Evolutionary conservation across 2,329 filamentous ascomycete genomes (phyloP), one percentile per base, ranked within the genome.

Genomic region (Colletotrichum spinosum): DNA sequence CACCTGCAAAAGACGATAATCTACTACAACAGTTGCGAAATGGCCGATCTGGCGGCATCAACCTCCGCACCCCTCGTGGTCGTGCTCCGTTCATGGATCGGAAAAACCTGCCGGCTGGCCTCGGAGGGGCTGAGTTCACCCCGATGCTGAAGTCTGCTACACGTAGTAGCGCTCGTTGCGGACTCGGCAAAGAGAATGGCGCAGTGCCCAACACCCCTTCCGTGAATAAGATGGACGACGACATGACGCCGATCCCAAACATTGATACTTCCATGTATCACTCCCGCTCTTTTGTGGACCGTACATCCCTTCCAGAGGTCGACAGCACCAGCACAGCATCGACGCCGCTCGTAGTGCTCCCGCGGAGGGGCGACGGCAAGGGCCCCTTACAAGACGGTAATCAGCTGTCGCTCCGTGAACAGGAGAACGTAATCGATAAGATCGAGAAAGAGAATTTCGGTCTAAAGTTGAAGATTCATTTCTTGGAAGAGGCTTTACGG

Each of bases 371-470:
- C 56, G 87, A 85, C 50, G 85, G 84, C 57, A 89, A 88, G 57
- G 90, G 89, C 1, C 87, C 92, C 5, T 79, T 97, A 42, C 90
- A 94, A 67, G 91, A 96, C 71, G 94, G 94, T 17, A 97, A 97
- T 72, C 91, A 97, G 74, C 85, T 97, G 71, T 97, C 96, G 1
- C 79, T 99, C 63, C 90, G 94, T 67, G 96, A 99, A 75, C 96
- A 99, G 77, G 96, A 98, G 78, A 94, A 93, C 71, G 92, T 96
- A 70, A 95, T 99, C 71, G 93, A 97, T 80, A 92, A 92, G 74
- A 95, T 99, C 72, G 94, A 97, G 75, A 99, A 99, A 81, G 96
- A 98, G 75, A 99, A 99, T 75, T 99, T 98, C 75, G 93, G 93
- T 33, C 84, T 99, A 58, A 98, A 98, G 78, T 86, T 98, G 71